These are phyloP conservation scores for Penicillium turbatum DNA, from an alignment of 495 filamentous ascomycete genomes.

Conservation along the genomic window DNA sequence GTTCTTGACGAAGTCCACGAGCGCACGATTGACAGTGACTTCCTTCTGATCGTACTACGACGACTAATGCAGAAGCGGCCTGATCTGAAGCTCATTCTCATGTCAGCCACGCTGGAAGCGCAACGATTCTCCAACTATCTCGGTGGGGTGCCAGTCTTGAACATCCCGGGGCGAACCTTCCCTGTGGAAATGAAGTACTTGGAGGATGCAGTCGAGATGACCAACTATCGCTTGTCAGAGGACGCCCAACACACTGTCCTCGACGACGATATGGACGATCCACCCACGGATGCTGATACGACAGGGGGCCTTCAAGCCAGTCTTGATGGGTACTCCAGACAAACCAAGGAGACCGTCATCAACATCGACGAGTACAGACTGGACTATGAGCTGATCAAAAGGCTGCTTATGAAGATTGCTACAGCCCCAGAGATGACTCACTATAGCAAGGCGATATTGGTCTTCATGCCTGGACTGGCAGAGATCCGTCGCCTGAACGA, in stretches of 20 bases:
- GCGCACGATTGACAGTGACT: conserved; percentile 91
- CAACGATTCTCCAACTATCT: conserved; percentile 87
- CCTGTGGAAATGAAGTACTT: conserved; percentile 83
- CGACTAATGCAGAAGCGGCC: conserved; percentile 68
- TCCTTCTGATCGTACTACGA: conserved; percentile 83
- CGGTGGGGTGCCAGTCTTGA: conserved; percentile 74
- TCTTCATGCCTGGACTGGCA: conserved; percentile 92
- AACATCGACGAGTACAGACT: conserved; percentile 84
- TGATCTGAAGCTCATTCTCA: conserved; percentile 79
- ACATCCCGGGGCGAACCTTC: conserved; percentile 88
- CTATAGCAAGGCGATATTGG: conserved; percentile 84
- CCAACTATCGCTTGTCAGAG: conserved; percentile 61
- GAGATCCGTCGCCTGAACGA: conserved; percentile 89
- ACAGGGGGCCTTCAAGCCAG: conserved; percentile 38
- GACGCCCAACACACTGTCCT: conserved; percentile 35
- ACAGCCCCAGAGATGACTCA: conserved; percentile 54
- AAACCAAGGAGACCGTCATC: conserved; percentile 66
- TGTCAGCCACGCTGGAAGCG: conserved; percentile 95
- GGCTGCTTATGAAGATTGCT: conserved; percentile 68
- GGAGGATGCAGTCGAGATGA: conserved; percentile 85
- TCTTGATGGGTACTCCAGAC: conserved; percentile 66
- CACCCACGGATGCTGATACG: conserved; percentile 38
- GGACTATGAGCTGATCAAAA: conserved; percentile 75
- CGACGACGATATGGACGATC: conserved; percentile 47
- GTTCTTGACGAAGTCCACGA: conserved; percentile 96